These are phyloP conservation scores for Tripidium arundinaceum DNA, from an alignment of 202 grass and related monocot species.

Conservation along the genomic window DNA sequence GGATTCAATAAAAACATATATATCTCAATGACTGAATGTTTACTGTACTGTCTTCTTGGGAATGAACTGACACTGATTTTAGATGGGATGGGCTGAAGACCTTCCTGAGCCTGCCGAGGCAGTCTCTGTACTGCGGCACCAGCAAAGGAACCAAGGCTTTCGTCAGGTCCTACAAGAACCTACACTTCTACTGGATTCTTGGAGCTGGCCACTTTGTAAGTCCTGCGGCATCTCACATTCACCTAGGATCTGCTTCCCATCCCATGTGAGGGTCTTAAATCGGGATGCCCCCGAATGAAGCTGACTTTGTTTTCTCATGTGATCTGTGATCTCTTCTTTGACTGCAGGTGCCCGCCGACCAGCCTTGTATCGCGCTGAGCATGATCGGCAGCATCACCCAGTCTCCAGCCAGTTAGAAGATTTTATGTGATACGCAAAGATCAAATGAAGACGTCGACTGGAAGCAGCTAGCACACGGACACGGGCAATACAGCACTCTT, in stretches of 20 bases:
- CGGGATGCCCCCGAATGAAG: background rate
- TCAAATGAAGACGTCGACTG: background rate
- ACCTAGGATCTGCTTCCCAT: background rate
- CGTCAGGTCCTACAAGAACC: slow-evolving; percentile 45
- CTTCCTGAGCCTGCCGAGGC: slow-evolving; percentile 28
- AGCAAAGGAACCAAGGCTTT: slow-evolving; percentile 31
- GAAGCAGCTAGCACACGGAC: background rate
- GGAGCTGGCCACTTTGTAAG: slow-evolving; percentile 66
- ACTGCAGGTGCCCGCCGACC: slow-evolving; percentile 47
- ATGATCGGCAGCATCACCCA: slow-evolving; percentile 46
- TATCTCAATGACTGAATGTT: background rate
- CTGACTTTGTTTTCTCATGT: background rate
- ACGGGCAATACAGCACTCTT: background rate
- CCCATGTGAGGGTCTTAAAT: background rate
- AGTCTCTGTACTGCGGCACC: slow-evolving; percentile 31
- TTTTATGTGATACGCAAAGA: background rate
- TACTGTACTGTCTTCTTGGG: background rate
- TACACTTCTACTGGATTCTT: slow-evolving; percentile 66
- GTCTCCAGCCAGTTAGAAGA: slow-evolving; percentile 28
- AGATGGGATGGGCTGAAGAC: slow-evolving; percentile 61
- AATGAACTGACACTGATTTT: background rate
- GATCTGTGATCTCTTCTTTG: background rate
- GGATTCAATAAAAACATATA: background rate
- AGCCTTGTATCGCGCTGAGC: slow-evolving; percentile 51
- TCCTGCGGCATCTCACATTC: background rate